phyloP scores from a whole-genome alignment of 345 rosid genomes.

The Eucalyptus camaldulensis region DNA sequence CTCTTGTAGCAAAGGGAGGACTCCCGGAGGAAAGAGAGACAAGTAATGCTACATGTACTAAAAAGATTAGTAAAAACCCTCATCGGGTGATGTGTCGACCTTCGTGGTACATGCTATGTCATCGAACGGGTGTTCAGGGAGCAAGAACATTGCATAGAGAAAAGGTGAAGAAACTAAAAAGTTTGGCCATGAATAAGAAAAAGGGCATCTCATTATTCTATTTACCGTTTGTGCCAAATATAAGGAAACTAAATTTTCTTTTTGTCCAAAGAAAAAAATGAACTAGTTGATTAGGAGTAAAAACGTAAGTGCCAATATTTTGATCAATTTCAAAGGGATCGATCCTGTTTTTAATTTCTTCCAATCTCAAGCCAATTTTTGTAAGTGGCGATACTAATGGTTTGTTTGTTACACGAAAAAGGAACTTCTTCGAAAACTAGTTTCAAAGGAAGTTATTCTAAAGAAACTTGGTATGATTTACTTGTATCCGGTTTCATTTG shows the following conservation, averaged over 20 bases:
- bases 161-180: neutral
- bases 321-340: neutral
- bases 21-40: neutral
- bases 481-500: neutral
- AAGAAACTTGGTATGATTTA: neutral
- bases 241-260: neutral
- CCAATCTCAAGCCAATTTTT: neutral
- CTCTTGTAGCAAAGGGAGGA: neutral
- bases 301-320: neutral
- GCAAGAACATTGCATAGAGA: neutral
- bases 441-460: neutral
- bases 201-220: neutral
- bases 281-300: neutral
- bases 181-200: neutral
- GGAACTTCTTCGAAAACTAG: neutral
- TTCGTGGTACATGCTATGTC: neutral
- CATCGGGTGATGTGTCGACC: neutral
- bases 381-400: neutral
- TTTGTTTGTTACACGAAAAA: neutral
- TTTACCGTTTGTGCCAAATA: neutral
- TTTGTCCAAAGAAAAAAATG: neutral
- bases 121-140: neutral
- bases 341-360: neutral
- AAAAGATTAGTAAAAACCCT: neutral
- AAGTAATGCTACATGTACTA: neutral